phyloP scores from a whole-genome alignment of 306 rosid species.

The Alnus rubra region DNA sequence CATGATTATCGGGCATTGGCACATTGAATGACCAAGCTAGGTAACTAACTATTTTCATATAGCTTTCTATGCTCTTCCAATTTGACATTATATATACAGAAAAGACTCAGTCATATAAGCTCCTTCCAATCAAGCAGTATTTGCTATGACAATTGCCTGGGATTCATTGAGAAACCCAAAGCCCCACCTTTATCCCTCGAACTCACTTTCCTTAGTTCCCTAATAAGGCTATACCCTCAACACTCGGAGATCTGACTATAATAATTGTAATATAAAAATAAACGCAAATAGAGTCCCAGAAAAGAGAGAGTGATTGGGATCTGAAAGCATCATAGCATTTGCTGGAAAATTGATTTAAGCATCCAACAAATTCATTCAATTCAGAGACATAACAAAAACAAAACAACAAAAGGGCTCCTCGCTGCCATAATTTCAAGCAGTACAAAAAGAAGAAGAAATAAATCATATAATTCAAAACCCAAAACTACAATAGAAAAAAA shows the following conservation, averaged over 20 bases:
- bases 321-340: not conserved
- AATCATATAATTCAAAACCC: not conserved
- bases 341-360: not conserved
- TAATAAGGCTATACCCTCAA: not conserved
- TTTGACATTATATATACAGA: not conserved
- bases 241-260: not conserved
- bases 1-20: not conserved
- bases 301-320: not conserved
- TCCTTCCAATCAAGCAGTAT: slow-evolving; percentile 1
- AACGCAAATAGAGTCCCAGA: not conserved
- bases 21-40: not conserved
- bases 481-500: not conserved
- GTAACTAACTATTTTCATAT: not conserved
- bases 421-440: not conserved
- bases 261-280: not conserved
- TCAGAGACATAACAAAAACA: not conserved
- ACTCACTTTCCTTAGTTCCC: not conserved
- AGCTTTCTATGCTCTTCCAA: not conserved
- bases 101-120: not conserved
- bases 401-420: not conserved
- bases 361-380: not conserved
- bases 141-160: not conserved
- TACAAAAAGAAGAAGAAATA: not conserved
- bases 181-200: not conserved
- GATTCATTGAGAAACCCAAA: not conserved